Percentiles rank a stretch among this genome's conserved stretches.
phyloP scores from a whole-genome alignment of 352 stramenopile genomes.

The Thraustotheca clavata region DNA sequence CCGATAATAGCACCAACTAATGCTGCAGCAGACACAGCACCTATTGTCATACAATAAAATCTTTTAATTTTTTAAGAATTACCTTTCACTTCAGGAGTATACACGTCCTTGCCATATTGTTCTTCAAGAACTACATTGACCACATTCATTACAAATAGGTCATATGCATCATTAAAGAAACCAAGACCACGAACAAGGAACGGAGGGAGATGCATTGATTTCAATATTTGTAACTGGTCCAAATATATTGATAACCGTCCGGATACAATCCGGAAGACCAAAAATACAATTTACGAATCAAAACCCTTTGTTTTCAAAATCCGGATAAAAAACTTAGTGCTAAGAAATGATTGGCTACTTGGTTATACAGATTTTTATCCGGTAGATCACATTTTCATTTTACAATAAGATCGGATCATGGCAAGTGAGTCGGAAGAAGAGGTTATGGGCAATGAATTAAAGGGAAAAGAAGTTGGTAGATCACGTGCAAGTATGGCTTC shows the following conservation, averaged over 20 bases:
- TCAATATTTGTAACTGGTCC: too few relatives aligned
- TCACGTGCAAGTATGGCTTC: too few relatives aligned
- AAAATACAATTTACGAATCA: too few relatives aligned
- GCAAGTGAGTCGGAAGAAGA: constrained; percentile 5
- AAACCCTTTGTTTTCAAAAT: too few relatives aligned
- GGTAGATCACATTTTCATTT: too few relatives aligned
- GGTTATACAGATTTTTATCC: too few relatives aligned
- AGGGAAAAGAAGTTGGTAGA: not conserved
- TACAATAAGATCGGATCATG: too few relatives aligned
- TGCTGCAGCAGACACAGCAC: constrained; percentile 37
- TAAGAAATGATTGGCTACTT: too few relatives aligned
- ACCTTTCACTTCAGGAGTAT: constrained; percentile 53
- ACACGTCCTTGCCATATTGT: constrained; percentile 53
- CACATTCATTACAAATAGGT: constrained; percentile 79
- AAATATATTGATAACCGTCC: too few relatives aligned
- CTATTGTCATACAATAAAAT: not conserved
- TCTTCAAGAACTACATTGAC: constrained; percentile 75
- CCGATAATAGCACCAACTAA: constrained; percentile 49
- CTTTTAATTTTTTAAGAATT: constrained; percentile 2
- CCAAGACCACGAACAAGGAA: constrained; percentile 60
- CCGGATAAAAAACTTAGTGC: too few relatives aligned
- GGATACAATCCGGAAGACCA: too few relatives aligned
- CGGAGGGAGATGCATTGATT: not conserved
- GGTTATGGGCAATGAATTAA: too few relatives aligned
- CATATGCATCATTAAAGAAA: constrained; percentile 73